Evolutionary conservation across 208 protist genomes (phyloP), one percentile per base, ranked within the genome.

Genomic region (Trypanosomatidae sp.): DNA sequence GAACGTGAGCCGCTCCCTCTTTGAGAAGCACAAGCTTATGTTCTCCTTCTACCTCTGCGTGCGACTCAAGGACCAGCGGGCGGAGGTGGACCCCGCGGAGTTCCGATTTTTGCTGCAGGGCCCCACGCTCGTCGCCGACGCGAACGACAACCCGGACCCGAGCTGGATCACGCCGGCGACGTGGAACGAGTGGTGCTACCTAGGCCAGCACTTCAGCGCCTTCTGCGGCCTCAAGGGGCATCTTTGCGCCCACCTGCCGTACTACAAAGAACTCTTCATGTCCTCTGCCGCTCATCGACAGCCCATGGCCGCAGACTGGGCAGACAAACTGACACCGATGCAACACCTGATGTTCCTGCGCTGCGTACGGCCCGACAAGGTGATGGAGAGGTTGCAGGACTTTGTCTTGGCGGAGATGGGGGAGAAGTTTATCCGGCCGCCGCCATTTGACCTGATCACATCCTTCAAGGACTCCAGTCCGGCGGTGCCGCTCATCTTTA

Each of bases 311-410:
- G 86, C 78, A 0, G 77, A 83, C 28, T 99, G 93, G 86, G 76
- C 55, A 28, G 64, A 81, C 9, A 86, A 81, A 47, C 87, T 99
- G 43, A 97, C 86, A 17, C 62, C 80, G 6, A 98, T 99, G 86
- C 95, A 99, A 79, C 89, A 91, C 71, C 92, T 99, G 78, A 84
- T 99, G 75, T 91, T 99, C 46, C 78, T 99, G 9, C 93, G 97
- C 62, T 98, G 91, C 71, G 75, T 99, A 59, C 89, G 98, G n/a
- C 97, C 98, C 17, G 98, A 99, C 80, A 99, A 99, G 83, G 83
- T 99, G 30, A 97, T 98, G 70, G 95, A 96, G 72, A 95, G 94
- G 28, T 88, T 99, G 19, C 96, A 98, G 79, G 90, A 98, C 65
- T 99, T 98, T 79, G 97, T 99, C 10, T 79, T 81, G 47, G 77